phyloP scores from a whole-genome alignment of 148 eudicot genomes.

The Agrostemma githago region DNA sequence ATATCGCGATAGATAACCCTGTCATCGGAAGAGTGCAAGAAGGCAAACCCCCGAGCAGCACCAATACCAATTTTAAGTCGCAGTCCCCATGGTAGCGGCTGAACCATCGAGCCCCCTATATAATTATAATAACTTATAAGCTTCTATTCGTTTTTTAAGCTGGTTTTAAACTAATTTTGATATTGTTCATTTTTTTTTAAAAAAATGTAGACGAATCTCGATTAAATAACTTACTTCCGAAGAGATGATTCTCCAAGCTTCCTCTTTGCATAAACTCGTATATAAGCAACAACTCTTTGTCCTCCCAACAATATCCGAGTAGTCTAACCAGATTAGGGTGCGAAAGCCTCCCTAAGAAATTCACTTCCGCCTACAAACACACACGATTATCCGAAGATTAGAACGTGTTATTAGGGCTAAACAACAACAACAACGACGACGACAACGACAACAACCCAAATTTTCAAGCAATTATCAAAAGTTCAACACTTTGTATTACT shows the following conservation, averaged over 20 bases:
- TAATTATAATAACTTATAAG: neutral
- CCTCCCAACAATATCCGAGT: conserved; percentile 75
- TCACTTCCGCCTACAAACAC: conserved; percentile 63
- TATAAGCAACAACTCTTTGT: conserved; percentile 63
- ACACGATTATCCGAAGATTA: conserved; percentile 13
- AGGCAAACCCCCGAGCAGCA: conserved; percentile 77
- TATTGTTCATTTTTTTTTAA: no score
- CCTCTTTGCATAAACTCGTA: conserved; percentile 80
- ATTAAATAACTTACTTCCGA: conserved; percentile 55
- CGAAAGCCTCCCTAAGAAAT: conserved; percentile 75
- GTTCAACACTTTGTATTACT: neutral
- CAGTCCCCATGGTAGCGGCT: conserved; percentile 80
- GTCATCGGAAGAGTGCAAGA: conserved; percentile 57
- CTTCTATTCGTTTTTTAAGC: neutral
- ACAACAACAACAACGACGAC: neutral
- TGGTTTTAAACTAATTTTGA: neutral
- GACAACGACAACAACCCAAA: neutral
- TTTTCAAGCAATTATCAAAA: neutral
- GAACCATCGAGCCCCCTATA: conserved; percentile 65
- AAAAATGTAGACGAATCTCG: neutral
- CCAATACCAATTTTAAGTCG: conserved; percentile 73
- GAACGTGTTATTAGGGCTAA: neutral
- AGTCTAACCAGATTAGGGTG: conserved; percentile 84
- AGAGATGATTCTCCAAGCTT: conserved; percentile 82
- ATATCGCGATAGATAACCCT: conserved; percentile 72